Evolutionary conservation across 2,329 filamentous ascomycete genomes (phyloP).

Genomic region (Chrysoporthe austroafricana): DNA sequence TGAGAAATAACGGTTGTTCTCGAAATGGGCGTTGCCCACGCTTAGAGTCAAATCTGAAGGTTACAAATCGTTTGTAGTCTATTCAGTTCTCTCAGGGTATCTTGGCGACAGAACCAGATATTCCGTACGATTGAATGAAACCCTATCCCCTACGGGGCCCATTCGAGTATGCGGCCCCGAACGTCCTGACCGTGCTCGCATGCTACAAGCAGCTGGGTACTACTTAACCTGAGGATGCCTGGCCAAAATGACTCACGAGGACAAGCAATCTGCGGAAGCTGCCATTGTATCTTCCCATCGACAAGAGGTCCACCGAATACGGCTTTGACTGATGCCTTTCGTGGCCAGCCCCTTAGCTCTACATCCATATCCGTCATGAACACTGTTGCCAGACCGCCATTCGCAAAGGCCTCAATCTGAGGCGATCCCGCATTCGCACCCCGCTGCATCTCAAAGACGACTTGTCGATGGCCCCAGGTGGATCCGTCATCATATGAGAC

Average conservation of each 20-base stretch:
- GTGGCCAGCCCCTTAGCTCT: constrained; percentile 41
- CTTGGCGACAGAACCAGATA: neutral
- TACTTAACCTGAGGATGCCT: constrained; percentile 22
- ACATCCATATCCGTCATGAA: constrained; percentile 53
- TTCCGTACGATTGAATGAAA: too few species aligned
- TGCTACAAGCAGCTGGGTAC: constrained; percentile 19
- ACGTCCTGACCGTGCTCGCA: constrained; percentile 24
- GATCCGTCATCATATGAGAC: constrained; percentile 49
- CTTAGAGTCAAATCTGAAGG: neutral
- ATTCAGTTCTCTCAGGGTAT: neutral
- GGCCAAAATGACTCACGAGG: constrained; percentile 22
- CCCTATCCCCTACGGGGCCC: neutral
- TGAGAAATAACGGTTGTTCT: neutral
- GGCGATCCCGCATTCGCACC: constrained; percentile 47
- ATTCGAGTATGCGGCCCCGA: constrained; percentile 18
- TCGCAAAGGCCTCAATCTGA: constrained; percentile 47
- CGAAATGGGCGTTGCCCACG: too few species aligned
- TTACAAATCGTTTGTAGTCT: neutral
- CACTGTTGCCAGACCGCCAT: constrained; percentile 45
- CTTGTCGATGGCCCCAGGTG: constrained; percentile 45
- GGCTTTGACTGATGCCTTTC: constrained; percentile 45
- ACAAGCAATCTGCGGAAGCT: constrained; percentile 14
- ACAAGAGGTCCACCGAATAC: constrained; percentile 36
- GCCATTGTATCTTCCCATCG: constrained; percentile 27
- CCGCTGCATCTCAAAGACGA: constrained; percentile 41